These are phyloP conservation scores for Cladorrhinum sp. DNA, from an alignment of 2,329 filamentous ascomycete species.

Conservation along the genomic window DNA sequence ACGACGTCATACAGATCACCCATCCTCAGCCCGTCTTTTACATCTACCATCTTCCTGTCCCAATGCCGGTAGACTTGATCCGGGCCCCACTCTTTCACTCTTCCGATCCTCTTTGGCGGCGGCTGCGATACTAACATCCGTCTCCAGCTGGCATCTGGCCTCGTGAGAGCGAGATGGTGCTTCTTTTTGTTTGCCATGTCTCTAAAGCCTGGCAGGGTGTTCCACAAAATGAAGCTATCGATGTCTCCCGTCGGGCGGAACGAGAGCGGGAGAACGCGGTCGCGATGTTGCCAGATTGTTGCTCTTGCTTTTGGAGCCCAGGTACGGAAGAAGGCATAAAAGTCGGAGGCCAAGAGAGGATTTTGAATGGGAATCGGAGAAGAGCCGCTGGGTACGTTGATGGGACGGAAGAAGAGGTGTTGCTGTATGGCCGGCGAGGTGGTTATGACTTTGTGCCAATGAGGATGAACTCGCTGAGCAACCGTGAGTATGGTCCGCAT, in stretches of 20 bases:
- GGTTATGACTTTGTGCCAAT: constrained; percentile 6
- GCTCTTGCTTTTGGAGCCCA: neutral
- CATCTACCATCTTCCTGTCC: neutral
- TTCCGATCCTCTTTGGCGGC: neutral
- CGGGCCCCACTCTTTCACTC: neutral
- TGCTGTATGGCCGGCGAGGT: constrained; percentile 8
- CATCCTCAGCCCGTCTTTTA: constrained; percentile 4
- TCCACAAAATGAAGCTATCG: neutral
- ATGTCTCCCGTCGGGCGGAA: neutral
- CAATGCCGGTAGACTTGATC: neutral
- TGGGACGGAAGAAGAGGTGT: constrained; percentile 12
- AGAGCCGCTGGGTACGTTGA: neutral
- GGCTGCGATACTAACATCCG: neutral
- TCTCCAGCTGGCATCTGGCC: neutral
- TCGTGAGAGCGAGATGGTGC: neutral
- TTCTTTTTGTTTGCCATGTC: neutral
- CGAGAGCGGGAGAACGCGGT: neutral
- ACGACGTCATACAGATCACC: constrained; percentile 5
- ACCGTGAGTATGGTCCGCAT: constrained; percentile 8
- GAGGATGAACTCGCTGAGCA: constrained; percentile 7
- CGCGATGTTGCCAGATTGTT: neutral
- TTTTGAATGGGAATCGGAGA: neutral
- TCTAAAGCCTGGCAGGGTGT: neutral
- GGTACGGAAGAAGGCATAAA: constrained; percentile 6
- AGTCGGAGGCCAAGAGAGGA: neutral